Conservation (phyloP, 495 filamentous ascomycete species). For the Platismatia glauca region DNA sequence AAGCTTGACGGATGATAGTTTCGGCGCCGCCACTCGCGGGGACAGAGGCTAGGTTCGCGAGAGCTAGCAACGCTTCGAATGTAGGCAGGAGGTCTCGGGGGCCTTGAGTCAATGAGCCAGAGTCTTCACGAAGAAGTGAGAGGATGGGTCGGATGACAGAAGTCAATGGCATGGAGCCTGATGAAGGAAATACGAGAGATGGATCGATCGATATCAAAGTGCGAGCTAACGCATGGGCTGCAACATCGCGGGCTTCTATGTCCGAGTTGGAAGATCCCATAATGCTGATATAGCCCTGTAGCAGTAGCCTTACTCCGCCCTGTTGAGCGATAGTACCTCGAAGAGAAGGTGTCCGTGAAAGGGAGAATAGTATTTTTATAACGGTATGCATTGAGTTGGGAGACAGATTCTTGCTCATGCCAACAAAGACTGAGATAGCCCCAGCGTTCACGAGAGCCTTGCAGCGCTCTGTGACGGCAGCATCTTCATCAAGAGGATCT, state of each 20-base stretch:
- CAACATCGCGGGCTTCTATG: conserved; percentile 45
- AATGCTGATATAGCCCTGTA: conserved; percentile 55
- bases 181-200: conserved; percentile 69
- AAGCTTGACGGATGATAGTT: conserved; percentile 61
- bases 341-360: conserved; percentile 61
- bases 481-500: conserved; percentile 63
- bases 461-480: conserved; percentile 69
- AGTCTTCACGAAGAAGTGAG: conserved; percentile 49
- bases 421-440: conserved; percentile 62
- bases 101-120: conserved; percentile 42
- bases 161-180: conserved; percentile 59
- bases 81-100: conserved; percentile 74
- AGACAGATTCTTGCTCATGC: conserved; percentile 58
- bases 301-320: conserved; percentile 76
- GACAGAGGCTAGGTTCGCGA: conserved; percentile 85
- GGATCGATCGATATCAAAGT: conserved; percentile 88
- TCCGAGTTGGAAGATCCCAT: conserved; percentile 34
- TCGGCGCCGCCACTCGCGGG: conserved; percentile 58
- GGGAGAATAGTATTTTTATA: conserved; percentile 63
- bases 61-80: conserved; percentile 82
- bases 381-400: conserved; percentile 55
- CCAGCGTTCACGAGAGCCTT: conserved; percentile 63
- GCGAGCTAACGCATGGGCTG: conserved; percentile 82
- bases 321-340: conserved; percentile 79
- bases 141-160: conserved; percentile 72